Conservation (phyloP, 345 rosid species). For the Capsella bursapastoris region DNA sequence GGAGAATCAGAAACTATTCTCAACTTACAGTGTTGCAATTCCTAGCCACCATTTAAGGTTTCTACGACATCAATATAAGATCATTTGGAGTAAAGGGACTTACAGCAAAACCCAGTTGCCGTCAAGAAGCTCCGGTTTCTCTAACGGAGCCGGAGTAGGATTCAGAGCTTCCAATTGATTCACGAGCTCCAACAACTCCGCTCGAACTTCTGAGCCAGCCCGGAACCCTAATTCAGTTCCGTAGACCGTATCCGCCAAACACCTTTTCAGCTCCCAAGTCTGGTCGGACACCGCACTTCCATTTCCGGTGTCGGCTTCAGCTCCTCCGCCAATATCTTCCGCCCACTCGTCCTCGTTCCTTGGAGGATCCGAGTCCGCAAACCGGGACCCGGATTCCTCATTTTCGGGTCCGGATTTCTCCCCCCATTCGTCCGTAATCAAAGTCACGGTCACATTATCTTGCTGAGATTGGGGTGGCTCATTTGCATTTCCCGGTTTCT, state of each 20-base stretch:
- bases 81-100: slow-evolving; percentile 41
- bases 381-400: slow-evolving; percentile 50
- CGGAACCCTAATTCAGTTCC: slow-evolving; percentile 83
- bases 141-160: slow-evolving; percentile 74
- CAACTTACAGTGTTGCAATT: slow-evolving; percentile 7
- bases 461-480: slow-evolving; percentile 41
- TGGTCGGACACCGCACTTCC: slow-evolving; percentile 48
- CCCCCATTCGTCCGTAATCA: slow-evolving; percentile 84
- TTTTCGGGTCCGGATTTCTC: slow-evolving; percentile 57
- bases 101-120: slow-evolving; percentile 95
- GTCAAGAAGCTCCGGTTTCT: slow-evolving; percentile 68
- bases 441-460: background rate
- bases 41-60: background rate
- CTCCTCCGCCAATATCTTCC: slow-evolving; percentile 37
- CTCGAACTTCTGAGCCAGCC: slow-evolving; percentile 72
- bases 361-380: slow-evolving; percentile 77
- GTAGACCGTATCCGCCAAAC: slow-evolving; percentile 81
- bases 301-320: slow-evolving; percentile 46
- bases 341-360: slow-evolving; percentile 88
- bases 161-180: slow-evolving; percentile 82
- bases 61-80: background rate
- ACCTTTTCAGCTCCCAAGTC: slow-evolving; percentile 69
- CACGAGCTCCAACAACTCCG: slow-evolving; percentile 86
- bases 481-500: slow-evolving; percentile 45
- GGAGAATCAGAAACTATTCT: background rate